Conservation (phyloP, 106 monocot genomes). For the Dendrobium officinale region DNA sequence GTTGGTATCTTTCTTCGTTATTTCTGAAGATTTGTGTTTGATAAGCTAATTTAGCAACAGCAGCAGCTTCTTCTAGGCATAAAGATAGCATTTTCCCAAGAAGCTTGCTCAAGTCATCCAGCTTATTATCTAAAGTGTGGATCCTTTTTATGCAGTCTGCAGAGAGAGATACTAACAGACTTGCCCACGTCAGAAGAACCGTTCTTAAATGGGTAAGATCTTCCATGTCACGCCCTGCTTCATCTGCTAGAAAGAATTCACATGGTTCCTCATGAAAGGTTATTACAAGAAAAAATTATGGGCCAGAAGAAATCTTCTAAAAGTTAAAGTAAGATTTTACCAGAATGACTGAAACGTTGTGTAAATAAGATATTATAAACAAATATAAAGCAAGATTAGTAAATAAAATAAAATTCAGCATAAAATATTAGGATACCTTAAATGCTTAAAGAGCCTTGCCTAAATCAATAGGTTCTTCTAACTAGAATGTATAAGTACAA, state of each 20-base stretch:
- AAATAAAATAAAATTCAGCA: too few species aligned
- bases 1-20: conserved; percentile 17
- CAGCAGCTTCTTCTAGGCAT: conserved; percentile 56
- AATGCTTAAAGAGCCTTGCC: too few species aligned
- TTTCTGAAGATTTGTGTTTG: conserved; percentile 15
- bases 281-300: not conserved
- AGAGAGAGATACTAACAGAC: conserved; percentile 32
- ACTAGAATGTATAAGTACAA: too few species aligned
- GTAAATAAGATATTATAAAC: too few species aligned
- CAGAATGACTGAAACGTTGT: too few species aligned
- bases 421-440: too few species aligned
- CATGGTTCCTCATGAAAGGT: conserved; percentile 9
- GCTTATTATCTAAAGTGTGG: conserved; percentile 26
- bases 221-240: conserved; percentile 18
- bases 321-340: too few species aligned
- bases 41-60: conserved; percentile 53
- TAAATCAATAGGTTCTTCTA: too few species aligned
- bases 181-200: conserved; percentile 40
- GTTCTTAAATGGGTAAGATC: conserved; percentile 16
- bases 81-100: conserved; percentile 55
- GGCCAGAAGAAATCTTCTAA: too few species aligned
- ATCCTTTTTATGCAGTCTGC: conserved; percentile 51
- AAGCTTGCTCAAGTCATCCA: conserved; percentile 38
- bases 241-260: conserved; percentile 44
- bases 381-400: too few species aligned